These are phyloP conservation scores for Cryptococcus sp. DNA, from an alignment of 1,284 basidiomycete species.

Conservation along the genomic window DNA sequence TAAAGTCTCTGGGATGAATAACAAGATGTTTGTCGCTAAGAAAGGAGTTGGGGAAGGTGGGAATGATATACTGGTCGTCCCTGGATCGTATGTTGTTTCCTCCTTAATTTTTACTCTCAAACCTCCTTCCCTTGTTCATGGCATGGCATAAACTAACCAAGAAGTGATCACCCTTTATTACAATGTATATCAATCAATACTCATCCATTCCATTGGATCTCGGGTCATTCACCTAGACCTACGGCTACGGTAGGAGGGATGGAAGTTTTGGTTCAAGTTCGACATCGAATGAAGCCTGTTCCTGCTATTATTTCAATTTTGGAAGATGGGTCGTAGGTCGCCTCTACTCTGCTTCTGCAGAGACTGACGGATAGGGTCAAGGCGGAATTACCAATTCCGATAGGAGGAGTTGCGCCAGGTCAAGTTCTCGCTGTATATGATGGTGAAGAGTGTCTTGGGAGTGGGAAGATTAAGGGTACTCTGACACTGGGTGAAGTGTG, in stretches of 20 bases:
- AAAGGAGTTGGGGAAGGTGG: constrained; percentile 62
- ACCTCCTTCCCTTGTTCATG: neutral
- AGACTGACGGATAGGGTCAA: constrained; percentile 46
- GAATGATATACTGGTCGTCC: constrained; percentile 65
- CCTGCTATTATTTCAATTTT: neutral
- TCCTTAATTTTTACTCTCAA: neutral
- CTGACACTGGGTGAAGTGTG: constrained; percentile 13
- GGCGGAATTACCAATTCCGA: constrained; percentile 55
- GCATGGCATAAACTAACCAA: neutral
- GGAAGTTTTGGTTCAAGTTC: constrained; percentile 57
- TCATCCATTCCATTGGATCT: constrained; percentile 66
- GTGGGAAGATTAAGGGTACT: constrained; percentile 60
- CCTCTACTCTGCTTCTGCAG: neutral
- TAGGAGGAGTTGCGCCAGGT: constrained; percentile 70
- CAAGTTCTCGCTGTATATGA: constrained; percentile 74
- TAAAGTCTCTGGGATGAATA: constrained; percentile 59
- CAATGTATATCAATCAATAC: constrained; percentile 54
- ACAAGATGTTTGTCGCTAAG: constrained; percentile 68
- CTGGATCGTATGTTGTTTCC: constrained; percentile 64
- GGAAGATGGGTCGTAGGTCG: constrained; percentile 3
- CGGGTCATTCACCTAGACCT: neutral
- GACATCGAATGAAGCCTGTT: constrained; percentile 62
- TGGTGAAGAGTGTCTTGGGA: constrained; percentile 73
- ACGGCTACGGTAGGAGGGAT: constrained; percentile 49
- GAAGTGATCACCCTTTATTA: constrained; percentile 63